phyloP scores from a whole-genome alignment of 2,329 filamentous ascomycete genomes.

The Onygenales sp. region DNA sequence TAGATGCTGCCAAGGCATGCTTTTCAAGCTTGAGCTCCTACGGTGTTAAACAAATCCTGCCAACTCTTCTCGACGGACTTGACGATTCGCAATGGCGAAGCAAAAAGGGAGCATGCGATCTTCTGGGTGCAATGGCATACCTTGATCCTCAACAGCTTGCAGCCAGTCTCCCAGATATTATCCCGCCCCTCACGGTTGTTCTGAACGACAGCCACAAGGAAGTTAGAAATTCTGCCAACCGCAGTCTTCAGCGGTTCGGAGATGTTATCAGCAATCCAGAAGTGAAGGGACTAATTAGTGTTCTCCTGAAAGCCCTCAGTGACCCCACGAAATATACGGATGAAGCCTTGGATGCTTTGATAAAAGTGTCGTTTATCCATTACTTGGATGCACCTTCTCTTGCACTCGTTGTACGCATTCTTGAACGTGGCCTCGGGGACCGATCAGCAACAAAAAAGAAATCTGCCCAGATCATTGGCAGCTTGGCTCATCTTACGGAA shows the following conservation, averaged over 20 bases:
- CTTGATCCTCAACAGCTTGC: slow-evolving; percentile 92
- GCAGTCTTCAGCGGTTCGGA: slow-evolving; percentile 93
- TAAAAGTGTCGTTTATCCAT: slow-evolving; percentile 97
- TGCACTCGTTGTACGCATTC: slow-evolving; percentile 85
- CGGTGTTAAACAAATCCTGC: slow-evolving; percentile 89
- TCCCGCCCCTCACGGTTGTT: slow-evolving; percentile 86
- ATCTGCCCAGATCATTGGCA: slow-evolving; percentile 94
- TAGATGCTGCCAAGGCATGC: slow-evolving; percentile 88
- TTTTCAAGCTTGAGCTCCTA: slow-evolving; percentile 91
- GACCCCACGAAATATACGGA: slow-evolving; percentile 97
- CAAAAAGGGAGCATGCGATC: slow-evolving; percentile 95
- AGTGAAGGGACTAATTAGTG: slow-evolving; percentile 82
- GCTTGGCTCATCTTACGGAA: slow-evolving; percentile 91
- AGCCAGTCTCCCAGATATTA: slow-evolving; percentile 87
- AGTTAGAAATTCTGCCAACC: slow-evolving; percentile 81
- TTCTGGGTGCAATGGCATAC: slow-evolving; percentile 96
- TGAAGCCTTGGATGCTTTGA: slow-evolving; percentile 82
- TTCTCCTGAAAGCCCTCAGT: slow-evolving; percentile 90
- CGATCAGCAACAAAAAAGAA: slow-evolving; percentile 94
- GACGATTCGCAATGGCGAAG: slow-evolving; percentile 96
- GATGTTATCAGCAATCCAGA: slow-evolving; percentile 98
- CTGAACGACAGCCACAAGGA: slow-evolving; percentile 98
- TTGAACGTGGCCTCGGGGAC: slow-evolving; percentile 84
- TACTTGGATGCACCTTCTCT: slow-evolving; percentile 96
- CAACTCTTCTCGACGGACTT: slow-evolving; percentile 80